Conservation (phyloP, 495 filamentous ascomycete genomes). For the Neurospora discreta region DNA sequence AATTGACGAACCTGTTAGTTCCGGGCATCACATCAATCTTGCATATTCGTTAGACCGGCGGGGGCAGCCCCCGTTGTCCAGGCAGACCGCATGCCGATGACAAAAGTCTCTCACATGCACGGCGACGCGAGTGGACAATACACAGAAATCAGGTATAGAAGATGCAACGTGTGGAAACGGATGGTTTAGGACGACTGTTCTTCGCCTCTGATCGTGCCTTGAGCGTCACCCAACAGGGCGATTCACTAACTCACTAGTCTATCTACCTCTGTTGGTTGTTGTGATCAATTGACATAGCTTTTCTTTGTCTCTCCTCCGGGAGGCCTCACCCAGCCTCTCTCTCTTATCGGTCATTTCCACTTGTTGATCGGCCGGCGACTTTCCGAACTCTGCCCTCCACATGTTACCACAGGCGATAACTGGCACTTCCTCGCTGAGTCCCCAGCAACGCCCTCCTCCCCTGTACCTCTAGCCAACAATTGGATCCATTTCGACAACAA, state of each 20-base stretch:
- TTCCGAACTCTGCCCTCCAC: neutral
- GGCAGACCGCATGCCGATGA: neutral
- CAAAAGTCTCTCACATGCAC: neutral
- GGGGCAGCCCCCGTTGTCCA: neutral
- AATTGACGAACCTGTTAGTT: neutral
- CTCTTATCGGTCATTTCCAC: neutral
- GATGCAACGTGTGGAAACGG: neutral
- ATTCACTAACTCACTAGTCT: neutral
- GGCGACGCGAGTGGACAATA: neutral
- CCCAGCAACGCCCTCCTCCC: too few species aligned
- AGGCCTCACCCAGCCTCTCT: neutral
- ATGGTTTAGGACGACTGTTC: neutral
- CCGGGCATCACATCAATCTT: neutral
- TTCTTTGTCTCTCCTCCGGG: neutral
- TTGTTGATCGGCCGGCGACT: neutral
- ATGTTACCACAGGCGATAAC: neutral
- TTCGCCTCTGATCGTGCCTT: neutral
- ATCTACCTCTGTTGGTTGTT: neutral
- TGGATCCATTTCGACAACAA: too few species aligned
- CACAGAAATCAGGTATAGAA: neutral
- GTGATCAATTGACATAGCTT: neutral
- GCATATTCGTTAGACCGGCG: neutral
- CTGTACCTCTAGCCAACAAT: too few species aligned
- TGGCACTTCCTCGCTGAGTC: too few species aligned
- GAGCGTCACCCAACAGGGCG: neutral